Percentiles rank a stretch among this genome's conserved stretches.
These are phyloP conservation scores for Mycena galopus DNA, from an alignment of 768 basidiomycete species.

Conservation along the genomic window DNA sequence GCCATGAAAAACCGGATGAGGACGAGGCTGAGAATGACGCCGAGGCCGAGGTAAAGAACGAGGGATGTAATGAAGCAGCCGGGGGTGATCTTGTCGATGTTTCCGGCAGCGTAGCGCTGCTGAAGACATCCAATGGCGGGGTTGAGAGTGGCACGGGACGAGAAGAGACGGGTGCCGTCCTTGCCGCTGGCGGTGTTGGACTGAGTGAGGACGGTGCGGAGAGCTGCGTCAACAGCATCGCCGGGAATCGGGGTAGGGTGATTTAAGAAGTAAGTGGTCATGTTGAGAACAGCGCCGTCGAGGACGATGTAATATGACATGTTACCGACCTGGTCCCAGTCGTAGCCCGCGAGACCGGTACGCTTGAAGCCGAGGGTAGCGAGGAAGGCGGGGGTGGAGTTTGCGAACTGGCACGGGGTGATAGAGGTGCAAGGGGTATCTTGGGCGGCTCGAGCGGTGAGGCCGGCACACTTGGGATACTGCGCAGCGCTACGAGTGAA, in stretches of 20 bases:
- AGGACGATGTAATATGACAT: conserved; percentile 85
- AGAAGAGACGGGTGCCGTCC: conserved; percentile 92
- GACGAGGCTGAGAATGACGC: conserved; percentile 92
- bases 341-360: conserved; percentile 85
- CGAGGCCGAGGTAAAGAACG: conserved; percentile 90
- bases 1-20: conserved; percentile 96
- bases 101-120: conserved; percentile 91
- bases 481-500: conserved; percentile 81
- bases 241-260: conserved; percentile 76
- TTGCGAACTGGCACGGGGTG: conserved; percentile 76
- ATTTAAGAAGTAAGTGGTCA: conserved; percentile 85
- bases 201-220: conserved; percentile 77
- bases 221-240: conserved; percentile 86
- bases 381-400: conserved; percentile 71
- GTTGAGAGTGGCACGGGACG: conserved; percentile 73
- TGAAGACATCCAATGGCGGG: conserved; percentile 84
- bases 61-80: conserved; percentile 94
- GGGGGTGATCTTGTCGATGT: conserved; percentile 96
- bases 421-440: conserved; percentile 77
- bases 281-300: conserved; percentile 94
- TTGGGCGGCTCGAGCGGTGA: conserved; percentile 75
- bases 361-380: conserved; percentile 71
- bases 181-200: conserved; percentile 72
- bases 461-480: conserved; percentile 73
- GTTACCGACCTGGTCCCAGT: conserved; percentile 89